Conservation (phyloP, 1,284 basidiomycete species). For the Papiliotrema laurentii region DNA sequence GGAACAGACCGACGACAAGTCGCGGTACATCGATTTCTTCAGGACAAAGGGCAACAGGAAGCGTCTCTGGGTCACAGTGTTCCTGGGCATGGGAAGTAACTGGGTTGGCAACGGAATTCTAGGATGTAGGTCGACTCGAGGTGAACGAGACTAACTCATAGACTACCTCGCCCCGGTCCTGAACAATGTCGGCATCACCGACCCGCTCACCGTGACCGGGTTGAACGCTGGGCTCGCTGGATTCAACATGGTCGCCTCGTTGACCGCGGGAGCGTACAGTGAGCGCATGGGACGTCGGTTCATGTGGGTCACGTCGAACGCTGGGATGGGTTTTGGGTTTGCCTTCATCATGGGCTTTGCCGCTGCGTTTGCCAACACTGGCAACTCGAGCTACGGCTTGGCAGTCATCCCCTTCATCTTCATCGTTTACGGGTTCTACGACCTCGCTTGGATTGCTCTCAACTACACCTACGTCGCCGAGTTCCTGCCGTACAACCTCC, state of each 20-base stretch:
- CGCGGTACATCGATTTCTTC: constrained; percentile 27
- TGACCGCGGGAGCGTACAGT: constrained; percentile 11
- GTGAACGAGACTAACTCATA: constrained; percentile 23
- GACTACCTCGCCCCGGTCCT: constrained; percentile 28
- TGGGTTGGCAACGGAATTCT: constrained; percentile 32
- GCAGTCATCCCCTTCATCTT: constrained; percentile 19
- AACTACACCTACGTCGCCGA: constrained; percentile 19
- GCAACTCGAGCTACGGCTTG: neutral
- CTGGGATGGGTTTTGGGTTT: constrained; percentile 27
- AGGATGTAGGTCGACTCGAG: constrained; percentile 24
- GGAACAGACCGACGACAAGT: constrained; percentile 14
- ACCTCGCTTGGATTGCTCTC: constrained; percentile 15
- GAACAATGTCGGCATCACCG: constrained; percentile 26
- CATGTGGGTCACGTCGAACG: constrained; percentile 21
- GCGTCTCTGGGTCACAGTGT: constrained; percentile 26
- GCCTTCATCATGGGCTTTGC: constrained; percentile 26
- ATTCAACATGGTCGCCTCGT: constrained; percentile 12
- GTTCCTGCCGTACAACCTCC: constrained; percentile 14
- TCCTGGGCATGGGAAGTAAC: constrained; percentile 11
- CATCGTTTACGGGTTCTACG: constrained; percentile 13
- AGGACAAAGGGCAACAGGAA: constrained; percentile 31
- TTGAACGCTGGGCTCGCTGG: constrained; percentile 3
- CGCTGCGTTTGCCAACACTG: constrained; percentile 15
- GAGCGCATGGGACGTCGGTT: constrained; percentile 29
- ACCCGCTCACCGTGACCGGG: constrained; percentile 24